Conservation (phyloP, 225 moss, liverwort and hornwort genomes). For the Neckera pumila region DNA sequence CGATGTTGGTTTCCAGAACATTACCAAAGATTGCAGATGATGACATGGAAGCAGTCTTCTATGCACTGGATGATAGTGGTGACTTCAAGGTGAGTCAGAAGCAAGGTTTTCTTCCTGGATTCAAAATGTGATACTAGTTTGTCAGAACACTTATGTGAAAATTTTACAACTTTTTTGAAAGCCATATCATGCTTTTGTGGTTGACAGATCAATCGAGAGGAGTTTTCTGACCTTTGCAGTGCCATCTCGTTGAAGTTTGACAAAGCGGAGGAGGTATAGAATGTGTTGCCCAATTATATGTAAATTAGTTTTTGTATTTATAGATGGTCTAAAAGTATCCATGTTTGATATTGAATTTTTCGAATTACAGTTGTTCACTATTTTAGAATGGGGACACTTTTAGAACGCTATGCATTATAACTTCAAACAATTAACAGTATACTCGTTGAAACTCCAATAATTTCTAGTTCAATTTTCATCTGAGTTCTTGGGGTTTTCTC, state of each 20-base stretch:
- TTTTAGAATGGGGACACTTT: neutral
- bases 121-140: neutral
- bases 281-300: neutral
- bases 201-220: constrained; percentile 53
- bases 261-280: constrained; percentile 66
- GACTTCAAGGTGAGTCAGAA: constrained; percentile 53
- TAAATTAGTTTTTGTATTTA: neutral
- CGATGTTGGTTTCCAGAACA: constrained; percentile 34
- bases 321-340: neutral
- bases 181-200: neutral
- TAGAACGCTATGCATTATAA: neutral
- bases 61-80: constrained; percentile 83
- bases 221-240: constrained; percentile 75
- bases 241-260: constrained; percentile 92
- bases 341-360: neutral
- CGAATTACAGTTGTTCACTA: neutral
- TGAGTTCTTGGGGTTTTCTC: neutral
- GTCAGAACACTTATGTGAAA: neutral
- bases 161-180: neutral
- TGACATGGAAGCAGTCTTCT: constrained; percentile 86
- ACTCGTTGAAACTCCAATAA: neutral
- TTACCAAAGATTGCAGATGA: constrained; percentile 80
- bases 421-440: neutral
- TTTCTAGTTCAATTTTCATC: neutral
- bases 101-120: neutral